These are phyloP conservation scores for Xylariaceae sp. DNA, from an alignment of 2,329 filamentous ascomycete species.

Conservation along the genomic window DNA sequence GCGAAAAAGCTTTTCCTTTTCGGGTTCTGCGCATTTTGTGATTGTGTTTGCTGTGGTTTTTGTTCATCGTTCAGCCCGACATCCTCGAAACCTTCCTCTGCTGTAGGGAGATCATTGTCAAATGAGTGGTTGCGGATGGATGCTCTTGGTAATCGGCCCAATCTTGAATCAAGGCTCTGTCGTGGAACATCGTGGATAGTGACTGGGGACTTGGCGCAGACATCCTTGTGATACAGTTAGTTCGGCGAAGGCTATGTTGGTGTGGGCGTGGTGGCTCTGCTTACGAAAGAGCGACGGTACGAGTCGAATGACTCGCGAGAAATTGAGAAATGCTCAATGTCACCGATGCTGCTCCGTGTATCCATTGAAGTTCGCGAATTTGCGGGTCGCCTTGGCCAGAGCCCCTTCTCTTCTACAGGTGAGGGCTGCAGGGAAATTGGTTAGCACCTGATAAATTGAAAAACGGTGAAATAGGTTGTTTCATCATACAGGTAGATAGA, in stretches of 20 bases:
- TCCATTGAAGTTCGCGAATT: conserved; percentile 53
- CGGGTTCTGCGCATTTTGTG: too few species aligned
- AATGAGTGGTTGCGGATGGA: conserved; percentile 55
- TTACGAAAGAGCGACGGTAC: conserved; percentile 90
- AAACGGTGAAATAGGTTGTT: conserved; percentile 1
- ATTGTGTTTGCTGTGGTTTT: conserved; percentile 50
- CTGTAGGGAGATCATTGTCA: conserved; percentile 58
- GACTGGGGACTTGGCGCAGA: conserved; percentile 81
- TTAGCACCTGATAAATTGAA: conserved; percentile 20
- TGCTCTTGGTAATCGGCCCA: conserved; percentile 59
- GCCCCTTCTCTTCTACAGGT: conserved; percentile 75
- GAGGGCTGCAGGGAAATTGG: conserved; percentile 61
- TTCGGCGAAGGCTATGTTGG: background rate
- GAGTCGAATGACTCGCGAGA: conserved; percentile 96
- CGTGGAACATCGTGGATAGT: conserved; percentile 58
- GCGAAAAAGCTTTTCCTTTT: conserved; percentile 81
- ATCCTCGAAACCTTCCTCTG: conserved; percentile 84
- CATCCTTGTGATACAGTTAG: conserved; percentile 54
- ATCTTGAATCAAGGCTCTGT: conserved; percentile 75
- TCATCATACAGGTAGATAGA: conserved; percentile 78
- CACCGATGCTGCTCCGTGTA: conserved; percentile 58
- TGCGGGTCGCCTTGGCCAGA: conserved; percentile 61
- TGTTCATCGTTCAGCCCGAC: conserved; percentile 79
- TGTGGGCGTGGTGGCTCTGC: conserved; percentile 31
- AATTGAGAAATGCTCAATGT: conserved; percentile 92